phyloP scores from a whole-genome alignment of 2,329 filamentous ascomycete genomes.

The Gremmenia infestans region DNA sequence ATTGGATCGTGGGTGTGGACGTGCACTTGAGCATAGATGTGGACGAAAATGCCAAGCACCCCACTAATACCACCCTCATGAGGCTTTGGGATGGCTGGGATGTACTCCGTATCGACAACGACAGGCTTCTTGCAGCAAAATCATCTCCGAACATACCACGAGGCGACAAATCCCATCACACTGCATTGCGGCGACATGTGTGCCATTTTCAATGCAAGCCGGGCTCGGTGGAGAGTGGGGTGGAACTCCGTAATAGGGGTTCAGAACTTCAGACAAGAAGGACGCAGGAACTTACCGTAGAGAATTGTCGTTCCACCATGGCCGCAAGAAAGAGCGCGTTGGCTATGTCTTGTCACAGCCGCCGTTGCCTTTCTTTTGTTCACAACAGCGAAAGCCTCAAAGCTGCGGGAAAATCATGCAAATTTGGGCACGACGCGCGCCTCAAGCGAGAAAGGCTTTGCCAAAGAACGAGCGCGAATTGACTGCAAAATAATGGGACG shows the following conservation, averaged over 20 bases:
- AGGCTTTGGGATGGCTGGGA: background rate
- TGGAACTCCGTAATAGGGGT: background rate
- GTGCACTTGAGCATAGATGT: background rate
- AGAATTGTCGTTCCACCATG: background rate
- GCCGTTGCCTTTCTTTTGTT: background rate
- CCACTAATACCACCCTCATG: background rate
- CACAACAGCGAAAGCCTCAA: background rate
- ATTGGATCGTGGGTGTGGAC: background rate
- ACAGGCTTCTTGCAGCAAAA: conserved; percentile 4
- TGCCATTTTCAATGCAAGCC: background rate
- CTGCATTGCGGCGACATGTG: conserved; percentile 3
- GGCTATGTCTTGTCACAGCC: background rate
- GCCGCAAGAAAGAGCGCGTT: background rate
- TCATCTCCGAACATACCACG: conserved; percentile 17
- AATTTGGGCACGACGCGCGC: background rate
- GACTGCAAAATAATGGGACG: background rate
- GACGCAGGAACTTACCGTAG: background rate
- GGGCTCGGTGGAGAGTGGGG: background rate
- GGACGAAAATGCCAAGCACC: background rate
- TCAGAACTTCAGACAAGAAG: background rate
- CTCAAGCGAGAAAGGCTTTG: background rate
- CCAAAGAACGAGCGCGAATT: background rate
- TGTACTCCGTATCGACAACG: background rate
- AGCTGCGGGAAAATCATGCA: background rate
- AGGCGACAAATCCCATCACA: conserved; percentile 6